These are phyloP conservation scores for Macroventuria anomochaeta DNA, from an alignment of 2,329 filamentous ascomycete genomes.

Conservation along the genomic window DNA sequence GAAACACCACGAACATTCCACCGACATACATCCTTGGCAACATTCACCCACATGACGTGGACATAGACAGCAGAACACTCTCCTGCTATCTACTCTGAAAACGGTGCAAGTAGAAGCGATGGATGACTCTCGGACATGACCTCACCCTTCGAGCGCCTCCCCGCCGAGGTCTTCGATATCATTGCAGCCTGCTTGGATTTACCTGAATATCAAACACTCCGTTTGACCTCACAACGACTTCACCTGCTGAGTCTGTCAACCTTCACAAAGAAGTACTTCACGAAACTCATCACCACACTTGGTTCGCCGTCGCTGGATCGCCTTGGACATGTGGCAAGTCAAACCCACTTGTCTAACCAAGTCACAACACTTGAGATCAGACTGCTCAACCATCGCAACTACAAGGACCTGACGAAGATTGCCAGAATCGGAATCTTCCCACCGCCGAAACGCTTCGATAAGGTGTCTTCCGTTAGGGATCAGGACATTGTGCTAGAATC, in stretches of 20 bases:
- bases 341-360: slow-evolving; percentile 21
- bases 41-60: background rate
- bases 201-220: slow-evolving; percentile 26
- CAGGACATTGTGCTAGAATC: slow-evolving; percentile 30
- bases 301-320: slow-evolving; percentile 32
- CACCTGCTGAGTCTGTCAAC: slow-evolving; percentile 28
- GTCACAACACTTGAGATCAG: slow-evolving; percentile 34
- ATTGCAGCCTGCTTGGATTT: slow-evolving; percentile 27
- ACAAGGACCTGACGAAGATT: slow-evolving; percentile 29
- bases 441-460: slow-evolving; percentile 38
- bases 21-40: background rate
- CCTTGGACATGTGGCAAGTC: slow-evolving; percentile 26
- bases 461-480: slow-evolving; percentile 22
- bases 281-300: slow-evolving; percentile 31
- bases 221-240: slow-evolving; percentile 34
- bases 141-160: slow-evolving; percentile 35
- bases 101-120: background rate
- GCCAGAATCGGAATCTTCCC: slow-evolving; percentile 33
- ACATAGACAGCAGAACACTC: background rate
- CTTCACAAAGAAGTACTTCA: slow-evolving; percentile 34
- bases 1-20: slow-evolving; percentile 6
- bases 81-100: background rate
- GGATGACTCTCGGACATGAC: slow-evolving; percentile 24
- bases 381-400: slow-evolving; percentile 33
- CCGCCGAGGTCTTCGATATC: slow-evolving; percentile 39